Evolutionary conservation across 2,329 filamentous ascomycete species (phyloP).

Genomic region (Colletotrichum higginsianum): DNA sequence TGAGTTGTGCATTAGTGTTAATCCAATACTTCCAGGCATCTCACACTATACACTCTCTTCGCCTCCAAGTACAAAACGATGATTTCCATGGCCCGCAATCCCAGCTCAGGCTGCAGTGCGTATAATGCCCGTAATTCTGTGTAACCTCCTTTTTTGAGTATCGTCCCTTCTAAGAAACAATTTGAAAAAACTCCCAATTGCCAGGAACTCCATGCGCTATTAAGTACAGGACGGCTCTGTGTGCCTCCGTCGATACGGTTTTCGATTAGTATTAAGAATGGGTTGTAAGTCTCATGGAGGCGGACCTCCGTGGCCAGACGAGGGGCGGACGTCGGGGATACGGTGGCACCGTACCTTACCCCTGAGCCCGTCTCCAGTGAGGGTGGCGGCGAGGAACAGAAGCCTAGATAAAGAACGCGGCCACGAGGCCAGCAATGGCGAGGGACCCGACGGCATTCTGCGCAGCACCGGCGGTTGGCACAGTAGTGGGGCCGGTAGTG

Average conservation of each 20-base stretch:
- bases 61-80: neutral
- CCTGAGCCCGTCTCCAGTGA: too few species aligned
- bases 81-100: neutral
- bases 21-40: neutral
- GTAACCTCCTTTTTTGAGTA: too few species aligned
- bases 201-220: constrained; percentile 6
- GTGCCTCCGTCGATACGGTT: neutral
- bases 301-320: neutral
- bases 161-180: neutral
- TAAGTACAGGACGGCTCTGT: neutral
- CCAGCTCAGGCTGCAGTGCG: neutral
- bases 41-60: neutral
- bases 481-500: constrained; percentile 34
- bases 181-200: neutral
- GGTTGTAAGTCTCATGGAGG: neutral
- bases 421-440: constrained; percentile 56
- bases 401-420: constrained; percentile 59
- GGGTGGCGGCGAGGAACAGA: too few species aligned
- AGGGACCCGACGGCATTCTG: constrained; percentile 52
- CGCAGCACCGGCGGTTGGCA: constrained; percentile 48
- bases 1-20: neutral
- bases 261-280: neutral
- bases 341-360: too few species aligned
- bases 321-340: neutral
- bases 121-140: neutral